phyloP scores from a whole-genome alignment of 805 yeast genomes.

The Saccharomycopsis guyanensis region DNA sequence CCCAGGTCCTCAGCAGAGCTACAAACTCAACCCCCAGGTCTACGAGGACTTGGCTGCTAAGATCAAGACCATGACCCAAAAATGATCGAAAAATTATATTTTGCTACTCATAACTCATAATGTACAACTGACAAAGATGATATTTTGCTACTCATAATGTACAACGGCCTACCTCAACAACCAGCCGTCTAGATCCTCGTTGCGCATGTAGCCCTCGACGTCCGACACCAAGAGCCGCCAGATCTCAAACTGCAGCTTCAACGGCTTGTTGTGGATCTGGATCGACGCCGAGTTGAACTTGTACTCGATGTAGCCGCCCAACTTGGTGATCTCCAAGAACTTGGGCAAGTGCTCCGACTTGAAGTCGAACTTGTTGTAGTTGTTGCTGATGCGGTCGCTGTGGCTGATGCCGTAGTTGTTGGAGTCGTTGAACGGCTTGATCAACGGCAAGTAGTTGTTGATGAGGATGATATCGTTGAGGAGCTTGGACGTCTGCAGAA shows the following conservation, averaged over 20 bases:
- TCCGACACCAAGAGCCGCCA: slow-evolving; percentile 13
- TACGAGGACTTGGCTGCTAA: slow-evolving; percentile 4
- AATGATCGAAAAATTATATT: not conserved
- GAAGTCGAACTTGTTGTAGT: slow-evolving; percentile 10
- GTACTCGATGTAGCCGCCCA: slow-evolving; percentile 12
- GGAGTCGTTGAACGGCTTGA: slow-evolving; percentile 26
- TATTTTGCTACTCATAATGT: not conserved
- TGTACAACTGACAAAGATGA: not conserved
- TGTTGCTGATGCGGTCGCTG: slow-evolving; percentile 13
- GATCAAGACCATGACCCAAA: slow-evolving; percentile 1
- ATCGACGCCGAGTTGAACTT: slow-evolving; percentile 2
- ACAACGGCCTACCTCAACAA: slow-evolving; percentile 6
- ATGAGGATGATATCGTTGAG: slow-evolving; percentile 26
- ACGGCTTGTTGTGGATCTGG: not conserved
- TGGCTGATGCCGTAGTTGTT: slow-evolving; percentile 20
- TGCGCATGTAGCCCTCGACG: slow-evolving; percentile 6
- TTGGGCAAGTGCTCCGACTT: slow-evolving; percentile 1
- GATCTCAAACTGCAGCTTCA: slow-evolving; percentile 1
- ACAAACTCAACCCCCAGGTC: slow-evolving; percentile 5
- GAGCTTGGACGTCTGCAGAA: slow-evolving; percentile 23
- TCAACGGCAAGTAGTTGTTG: slow-evolving; percentile 24
- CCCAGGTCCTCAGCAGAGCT: slow-evolving; percentile 36
- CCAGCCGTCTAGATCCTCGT: slow-evolving; percentile 19
- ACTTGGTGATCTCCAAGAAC: slow-evolving; percentile 8
- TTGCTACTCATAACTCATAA: not conserved